Evolutionary conservation across 345 rosid species (phyloP).

Genomic region (Barbarea vulgaris): DNA sequence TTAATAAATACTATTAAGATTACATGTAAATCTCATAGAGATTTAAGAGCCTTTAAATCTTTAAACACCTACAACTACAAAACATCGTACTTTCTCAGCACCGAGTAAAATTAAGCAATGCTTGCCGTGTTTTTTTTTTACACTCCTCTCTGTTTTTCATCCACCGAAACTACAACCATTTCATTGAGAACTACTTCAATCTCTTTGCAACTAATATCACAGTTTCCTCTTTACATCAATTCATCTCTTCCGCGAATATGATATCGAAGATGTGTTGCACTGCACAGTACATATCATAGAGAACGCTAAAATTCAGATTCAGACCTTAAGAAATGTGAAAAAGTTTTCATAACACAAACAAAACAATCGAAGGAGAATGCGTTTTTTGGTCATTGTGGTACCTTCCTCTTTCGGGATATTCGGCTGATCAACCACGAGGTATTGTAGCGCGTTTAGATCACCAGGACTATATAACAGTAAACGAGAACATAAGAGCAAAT

Average conservation of each 20-base stretch:
- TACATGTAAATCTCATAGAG: background rate
- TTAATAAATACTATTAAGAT: background rate
- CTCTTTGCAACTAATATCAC: background rate
- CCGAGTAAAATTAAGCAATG: background rate
- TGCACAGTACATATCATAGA: conserved; percentile 41
- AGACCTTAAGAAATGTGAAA: background rate
- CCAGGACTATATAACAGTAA: conserved; percentile 43
- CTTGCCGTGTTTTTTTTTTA: background rate
- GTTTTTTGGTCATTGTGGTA: conserved; percentile 7
- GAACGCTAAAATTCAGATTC: background rate
- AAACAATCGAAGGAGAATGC: background rate
- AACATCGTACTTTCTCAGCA: background rate
- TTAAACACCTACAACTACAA: background rate
- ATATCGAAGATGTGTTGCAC: conserved; percentile 62
- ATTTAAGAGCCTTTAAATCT: background rate
- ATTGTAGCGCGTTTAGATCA: conserved; percentile 65
- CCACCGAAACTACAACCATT: background rate
- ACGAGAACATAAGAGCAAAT: background rate
- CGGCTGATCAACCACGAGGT: conserved; percentile 80
- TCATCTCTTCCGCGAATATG: conserved; percentile 62
- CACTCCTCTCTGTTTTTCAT: background rate
- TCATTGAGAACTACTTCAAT: background rate
- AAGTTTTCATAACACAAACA: background rate
- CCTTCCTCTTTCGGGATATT: conserved; percentile 79
- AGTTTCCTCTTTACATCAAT: conserved; percentile 10